phyloP scores from a whole-genome alignment of 208 protist genomes.

The Entamoeba histolytica region DNA sequence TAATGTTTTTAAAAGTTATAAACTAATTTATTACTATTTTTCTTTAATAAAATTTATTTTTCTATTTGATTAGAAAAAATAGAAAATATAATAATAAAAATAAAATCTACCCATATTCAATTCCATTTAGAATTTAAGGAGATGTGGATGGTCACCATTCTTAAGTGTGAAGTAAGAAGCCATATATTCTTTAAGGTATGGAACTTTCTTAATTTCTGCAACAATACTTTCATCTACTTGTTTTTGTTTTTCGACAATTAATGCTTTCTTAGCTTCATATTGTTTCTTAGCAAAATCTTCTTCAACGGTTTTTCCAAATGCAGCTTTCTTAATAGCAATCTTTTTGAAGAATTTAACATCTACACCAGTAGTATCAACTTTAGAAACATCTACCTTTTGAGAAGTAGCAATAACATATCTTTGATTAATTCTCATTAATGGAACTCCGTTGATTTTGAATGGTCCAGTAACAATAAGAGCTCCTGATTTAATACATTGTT shows the following conservation, averaged over 20 bases:
- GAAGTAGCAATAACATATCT: constrained; percentile 85
- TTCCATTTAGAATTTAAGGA: constrained; percentile 56
- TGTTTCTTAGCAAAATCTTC: constrained; percentile 31
- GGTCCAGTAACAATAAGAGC: constrained; percentile 71
- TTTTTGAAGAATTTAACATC: background rate
- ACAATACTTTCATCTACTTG: constrained; percentile 47
- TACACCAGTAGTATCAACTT: constrained; percentile 46
- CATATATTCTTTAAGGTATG: constrained; percentile 46
- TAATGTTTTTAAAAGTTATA: no score
- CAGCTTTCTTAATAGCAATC: constrained; percentile 8
- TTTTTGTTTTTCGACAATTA: constrained; percentile 44
- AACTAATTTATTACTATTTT: no score
- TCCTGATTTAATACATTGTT: constrained; percentile 70
- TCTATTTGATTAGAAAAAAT: no score
- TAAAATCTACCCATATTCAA: no score
- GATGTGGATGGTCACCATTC: constrained; percentile 50
- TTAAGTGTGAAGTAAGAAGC: constrained; percentile 45
- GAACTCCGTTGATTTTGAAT: constrained; percentile 79
- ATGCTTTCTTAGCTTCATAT: constrained; percentile 15
- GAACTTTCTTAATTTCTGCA: constrained; percentile 33
- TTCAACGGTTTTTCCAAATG: constrained; percentile 43
- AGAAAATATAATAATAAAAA: no score
- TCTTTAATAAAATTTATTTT: no score
- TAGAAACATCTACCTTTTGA: constrained; percentile 72
- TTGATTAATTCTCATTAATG: constrained; percentile 78